A percentile compares a stretch with the other conserved stretches of the same genome.
Conservation (phyloP, 768 basidiomycete genomes). For the Boletus bicolor region DNA sequence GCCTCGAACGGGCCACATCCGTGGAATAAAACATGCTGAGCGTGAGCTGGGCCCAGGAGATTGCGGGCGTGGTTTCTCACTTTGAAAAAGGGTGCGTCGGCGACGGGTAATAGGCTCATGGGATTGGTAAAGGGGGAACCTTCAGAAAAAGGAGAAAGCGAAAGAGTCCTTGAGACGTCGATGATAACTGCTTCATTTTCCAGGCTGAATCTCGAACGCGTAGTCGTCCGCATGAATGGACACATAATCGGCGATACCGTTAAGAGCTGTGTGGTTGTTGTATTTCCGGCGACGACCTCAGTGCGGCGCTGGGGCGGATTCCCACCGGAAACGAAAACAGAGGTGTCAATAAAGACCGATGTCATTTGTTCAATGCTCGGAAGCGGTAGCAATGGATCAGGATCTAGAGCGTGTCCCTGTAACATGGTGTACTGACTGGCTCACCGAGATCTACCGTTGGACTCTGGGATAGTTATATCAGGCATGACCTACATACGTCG, state of each 20-base stretch:
- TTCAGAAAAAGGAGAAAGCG: constrained; percentile 13
- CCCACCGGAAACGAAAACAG: constrained; percentile 53
- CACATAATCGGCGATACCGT: constrained; percentile 46
- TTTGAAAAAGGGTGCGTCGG: constrained; percentile 49
- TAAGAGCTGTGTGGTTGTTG: constrained; percentile 36
- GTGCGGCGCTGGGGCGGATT: constrained; percentile 46
- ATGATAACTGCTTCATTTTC: constrained; percentile 28
- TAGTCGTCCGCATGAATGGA: constrained; percentile 41
- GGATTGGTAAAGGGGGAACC: constrained; percentile 58
- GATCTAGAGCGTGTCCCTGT: constrained; percentile 34
- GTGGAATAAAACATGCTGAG: constrained; percentile 51
- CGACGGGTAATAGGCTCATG: constrained; percentile 40
- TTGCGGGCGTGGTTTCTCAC: constrained; percentile 53
- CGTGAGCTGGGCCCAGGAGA: constrained; percentile 53
- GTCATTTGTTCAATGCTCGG: constrained; percentile 27
- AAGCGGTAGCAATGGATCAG: constrained; percentile 10
- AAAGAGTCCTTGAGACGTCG: background rate
- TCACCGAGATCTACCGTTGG: background rate
- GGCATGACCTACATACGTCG: no score
- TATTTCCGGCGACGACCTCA: constrained; percentile 54
- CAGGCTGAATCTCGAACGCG: constrained; percentile 49
- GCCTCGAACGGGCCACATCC: constrained; percentile 37
- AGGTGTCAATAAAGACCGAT: constrained; percentile 51
- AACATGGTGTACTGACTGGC: constrained; percentile 41
- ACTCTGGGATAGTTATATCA: background rate